A percentile compares a stretch with the other conserved stretches of the same genome.
Evolutionary conservation across 768 basidiomycete genomes (phyloP).

Genomic region (Melanogaster broomeanus): DNA sequence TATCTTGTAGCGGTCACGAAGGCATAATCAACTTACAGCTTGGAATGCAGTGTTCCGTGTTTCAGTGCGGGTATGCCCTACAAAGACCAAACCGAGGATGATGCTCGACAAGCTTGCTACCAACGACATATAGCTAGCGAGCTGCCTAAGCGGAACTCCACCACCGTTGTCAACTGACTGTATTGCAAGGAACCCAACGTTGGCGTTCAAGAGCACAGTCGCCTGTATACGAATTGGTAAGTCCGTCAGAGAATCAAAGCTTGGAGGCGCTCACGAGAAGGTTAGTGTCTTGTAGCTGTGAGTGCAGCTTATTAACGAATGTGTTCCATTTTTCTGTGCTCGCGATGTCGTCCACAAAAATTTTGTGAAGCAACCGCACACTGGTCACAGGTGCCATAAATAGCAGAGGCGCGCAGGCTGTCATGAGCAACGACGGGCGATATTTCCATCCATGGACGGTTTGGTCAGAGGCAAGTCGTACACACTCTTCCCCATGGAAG

Average conservation of each 20-base stretch:
- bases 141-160: constrained; percentile 32
- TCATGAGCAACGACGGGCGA: constrained; percentile 40
- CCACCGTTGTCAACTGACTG: constrained; percentile 30
- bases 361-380: constrained; percentile 43
- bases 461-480: constrained; percentile 39
- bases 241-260: neutral
- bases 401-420: constrained; percentile 40
- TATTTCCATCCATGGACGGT: constrained; percentile 30
- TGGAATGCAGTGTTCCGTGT: constrained; percentile 29
- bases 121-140: constrained; percentile 46
- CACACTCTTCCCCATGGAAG: constrained; percentile 44
- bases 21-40: constrained; percentile 33
- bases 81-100: constrained; percentile 44
- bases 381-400: constrained; percentile 52
- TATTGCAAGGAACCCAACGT: constrained; percentile 61
- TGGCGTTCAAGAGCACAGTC: constrained; percentile 58
- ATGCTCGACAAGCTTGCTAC: constrained; percentile 43
- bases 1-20: neutral
- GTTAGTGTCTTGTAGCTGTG: constrained; percentile 54
- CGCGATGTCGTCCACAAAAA: constrained; percentile 51
- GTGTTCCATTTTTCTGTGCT: constrained; percentile 43
- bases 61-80: constrained; percentile 41
- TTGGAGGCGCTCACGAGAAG: constrained; percentile 44
- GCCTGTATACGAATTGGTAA: constrained; percentile 36
- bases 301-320: constrained; percentile 44